Evolutionary conservation across 2,329 filamentous ascomycete species (phyloP).

Genomic region (Sporothrix humicola): DNA sequence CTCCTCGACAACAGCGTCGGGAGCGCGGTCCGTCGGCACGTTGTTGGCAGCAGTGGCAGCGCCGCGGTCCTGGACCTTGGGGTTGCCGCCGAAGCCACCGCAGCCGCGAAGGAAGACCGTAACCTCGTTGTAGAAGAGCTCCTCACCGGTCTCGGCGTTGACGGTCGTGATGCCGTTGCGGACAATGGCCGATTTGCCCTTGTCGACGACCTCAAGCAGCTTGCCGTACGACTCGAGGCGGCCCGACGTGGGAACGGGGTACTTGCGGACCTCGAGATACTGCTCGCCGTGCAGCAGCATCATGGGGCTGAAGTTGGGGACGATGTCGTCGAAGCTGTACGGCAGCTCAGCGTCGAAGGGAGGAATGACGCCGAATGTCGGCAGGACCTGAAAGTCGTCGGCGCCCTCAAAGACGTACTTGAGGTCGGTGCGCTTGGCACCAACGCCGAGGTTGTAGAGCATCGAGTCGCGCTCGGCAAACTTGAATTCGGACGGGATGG

Average conservation of each 20-base stretch:
- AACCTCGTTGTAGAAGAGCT: slow-evolving; percentile 95
- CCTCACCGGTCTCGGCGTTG: slow-evolving; percentile 82
- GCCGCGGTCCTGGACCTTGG: slow-evolving; percentile 78
- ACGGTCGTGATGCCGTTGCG: slow-evolving; percentile 81
- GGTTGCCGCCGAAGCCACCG: slow-evolving; percentile 85
- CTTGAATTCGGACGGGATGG: slow-evolving; percentile 73
- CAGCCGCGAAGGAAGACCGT: slow-evolving; percentile 91
- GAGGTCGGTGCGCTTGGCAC: slow-evolving; percentile 88
- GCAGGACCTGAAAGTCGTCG: slow-evolving; percentile 91
- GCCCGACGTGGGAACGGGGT: slow-evolving; percentile 84
- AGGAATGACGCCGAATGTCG: slow-evolving; percentile 96
- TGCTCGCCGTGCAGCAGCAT: slow-evolving; percentile 99
- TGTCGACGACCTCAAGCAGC: slow-evolving; percentile 94
- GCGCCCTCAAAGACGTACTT: slow-evolving; percentile 87
- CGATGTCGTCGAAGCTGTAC: slow-evolving; percentile 79
- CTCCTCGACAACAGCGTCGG: slow-evolving; percentile 84
- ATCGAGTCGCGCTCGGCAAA: slow-evolving; percentile 89
- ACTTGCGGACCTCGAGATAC: slow-evolving; percentile 92
- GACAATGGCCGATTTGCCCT: slow-evolving; percentile 85
- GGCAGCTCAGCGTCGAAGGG: slow-evolving; percentile 83
- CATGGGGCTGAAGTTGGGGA: slow-evolving; percentile 97
- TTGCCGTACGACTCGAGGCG: slow-evolving; percentile 76
- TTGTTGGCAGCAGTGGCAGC: slow-evolving; percentile 79
- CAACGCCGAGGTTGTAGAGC: slow-evolving; percentile 93
- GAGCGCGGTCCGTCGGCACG: slow-evolving; percentile 70